phyloP scores from a whole-genome alignment of 1,284 basidiomycete species.

The Gymnopus androsaceus region DNA sequence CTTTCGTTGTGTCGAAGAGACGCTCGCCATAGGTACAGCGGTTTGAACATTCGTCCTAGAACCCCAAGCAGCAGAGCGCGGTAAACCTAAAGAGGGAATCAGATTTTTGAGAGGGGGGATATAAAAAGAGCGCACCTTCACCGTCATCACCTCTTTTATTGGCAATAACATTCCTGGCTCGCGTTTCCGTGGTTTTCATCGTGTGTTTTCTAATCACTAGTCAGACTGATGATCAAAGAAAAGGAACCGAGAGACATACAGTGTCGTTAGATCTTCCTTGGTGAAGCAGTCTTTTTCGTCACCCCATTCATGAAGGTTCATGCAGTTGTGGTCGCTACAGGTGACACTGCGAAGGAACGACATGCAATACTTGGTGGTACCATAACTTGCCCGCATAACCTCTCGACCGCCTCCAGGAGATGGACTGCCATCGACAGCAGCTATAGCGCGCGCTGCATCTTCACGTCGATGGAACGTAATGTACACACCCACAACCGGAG shows the following conservation, averaged over 20 bases:
- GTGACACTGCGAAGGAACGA: constrained; percentile 86
- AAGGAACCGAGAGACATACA: constrained; percentile 55
- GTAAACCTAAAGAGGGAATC: constrained; percentile 52
- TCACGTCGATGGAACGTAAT: constrained; percentile 95
- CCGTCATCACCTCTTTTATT: constrained; percentile 57
- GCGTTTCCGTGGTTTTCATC: constrained; percentile 80
- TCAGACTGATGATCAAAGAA: constrained; percentile 11
- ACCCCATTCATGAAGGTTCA: constrained; percentile 97
- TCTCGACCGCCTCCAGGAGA: constrained; percentile 81
- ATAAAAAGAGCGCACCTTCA: constrained; percentile 51
- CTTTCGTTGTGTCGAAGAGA: constrained; percentile 37
- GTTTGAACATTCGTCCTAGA: constrained; percentile 44
- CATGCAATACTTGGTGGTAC: constrained; percentile 99
- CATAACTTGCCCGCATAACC: constrained; percentile 90
- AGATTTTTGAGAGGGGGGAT: constrained; percentile 20
- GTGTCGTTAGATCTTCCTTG: constrained; percentile 86
- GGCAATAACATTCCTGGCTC: constrained; percentile 48
- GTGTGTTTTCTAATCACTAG: constrained; percentile 70
- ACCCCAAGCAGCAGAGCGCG: constrained; percentile 85
- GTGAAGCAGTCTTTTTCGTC: constrained; percentile 98
- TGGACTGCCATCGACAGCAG: constrained; percentile 88
- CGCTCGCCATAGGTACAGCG: constrained; percentile 28
- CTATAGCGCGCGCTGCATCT: constrained; percentile 92
- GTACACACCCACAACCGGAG: constrained; percentile 89
- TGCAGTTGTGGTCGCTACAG: constrained; percentile 89